Base-by-base conservation (phyloP, 2,329 filamentous ascomycete species). In the Cryoendolithus antarcticus region DNA sequence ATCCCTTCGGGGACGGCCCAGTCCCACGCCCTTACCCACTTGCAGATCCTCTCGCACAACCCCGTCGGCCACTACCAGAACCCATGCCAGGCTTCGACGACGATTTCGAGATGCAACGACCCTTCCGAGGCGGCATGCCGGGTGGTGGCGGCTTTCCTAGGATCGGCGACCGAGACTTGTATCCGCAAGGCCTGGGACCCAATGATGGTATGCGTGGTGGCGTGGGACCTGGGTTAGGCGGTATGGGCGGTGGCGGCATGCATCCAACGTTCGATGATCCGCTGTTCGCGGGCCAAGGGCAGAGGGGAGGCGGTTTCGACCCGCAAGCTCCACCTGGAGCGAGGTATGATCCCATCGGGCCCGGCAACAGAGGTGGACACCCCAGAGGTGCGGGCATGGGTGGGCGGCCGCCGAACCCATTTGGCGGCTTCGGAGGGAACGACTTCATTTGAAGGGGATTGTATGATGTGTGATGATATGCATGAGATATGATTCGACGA, bases 221-320 rank as follows among this genome's bases (percentile, higher is more conserved):
- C 24, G 68, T 71, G 35, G 64, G 74, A n/a, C 63, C 62, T 32
- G 71, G 75, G 0, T 60, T 77, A 4, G 67, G 69, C 13, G 45
- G 49, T 1, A 74, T 75, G 9, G 73, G 77, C 12, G 72, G 72
- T 8, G 77, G 81, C 9, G 91, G 91, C 1, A 98, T 98, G 91
- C 84, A 95, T 61, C 91, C 91, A 1, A 93, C 88, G 0, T 91
- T 94, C 57, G 86, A 94, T 51, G 88, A 96, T 55, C 86, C 85
- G 5, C 62, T 95, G 35, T 94, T 94, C 56, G 72, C 71, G 4
- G 70, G 67, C 1, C 61, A 65, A 1, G 65, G 67, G 2, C 61
- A 62, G 29, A 66, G 58, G 10, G 61, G 63, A 9, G 60, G 62
- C 9, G 68, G 65, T 0, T 80, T 73, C 53, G 74, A 88, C 54